Percentiles rank a stretch among this genome's conserved stretches.
Evolutionary conservation across 2,329 filamentous ascomycete genomes (phyloP).

Genomic region (Aspergillus ibericus): DNA sequence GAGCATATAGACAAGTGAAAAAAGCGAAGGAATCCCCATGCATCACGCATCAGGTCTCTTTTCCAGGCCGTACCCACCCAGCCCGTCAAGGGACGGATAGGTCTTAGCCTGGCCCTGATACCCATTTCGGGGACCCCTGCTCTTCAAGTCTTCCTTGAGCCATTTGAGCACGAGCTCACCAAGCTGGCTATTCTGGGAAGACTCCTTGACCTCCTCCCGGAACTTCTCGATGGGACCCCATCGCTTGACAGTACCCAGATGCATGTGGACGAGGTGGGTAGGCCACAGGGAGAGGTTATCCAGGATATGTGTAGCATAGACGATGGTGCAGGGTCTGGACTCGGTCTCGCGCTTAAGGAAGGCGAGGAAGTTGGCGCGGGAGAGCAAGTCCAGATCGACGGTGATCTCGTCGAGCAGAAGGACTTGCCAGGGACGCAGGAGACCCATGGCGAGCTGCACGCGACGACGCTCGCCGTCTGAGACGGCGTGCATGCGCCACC

Average conservation of each 20-base stretch:
- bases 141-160: slow-evolving; percentile 76
- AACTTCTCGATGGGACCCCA: slow-evolving; percentile 75
- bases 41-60: slow-evolving; percentile 31
- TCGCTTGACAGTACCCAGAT: slow-evolving; percentile 81
- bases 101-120: slow-evolving; percentile 52
- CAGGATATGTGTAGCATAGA: slow-evolving; percentile 96
- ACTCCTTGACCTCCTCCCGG: slow-evolving; percentile 55
- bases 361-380: slow-evolving; percentile 76
- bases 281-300: slow-evolving; percentile 96
- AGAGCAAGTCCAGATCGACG: slow-evolving; percentile 88
- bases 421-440: slow-evolving; percentile 87
- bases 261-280: slow-evolving; percentile 94
- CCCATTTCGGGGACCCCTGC: slow-evolving; percentile 73
- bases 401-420: slow-evolving; percentile 94
- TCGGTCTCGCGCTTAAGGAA: slow-evolving; percentile 90
- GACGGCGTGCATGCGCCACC: slow-evolving; percentile 95
- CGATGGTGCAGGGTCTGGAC: slow-evolving; percentile 77
- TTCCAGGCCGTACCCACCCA: slow-evolving; percentile 65
- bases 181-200: slow-evolving; percentile 74
- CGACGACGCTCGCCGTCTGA: slow-evolving; percentile 87
- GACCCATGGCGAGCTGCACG: slow-evolving; percentile 94
- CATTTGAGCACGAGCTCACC: slow-evolving; percentile 86
- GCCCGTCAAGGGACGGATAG: slow-evolving; percentile 57
- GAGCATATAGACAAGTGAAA: slow-evolving; percentile 5
- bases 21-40: slow-evolving; percentile 4